Base-by-base conservation (phyloP, 164 flowering plant species). In the Platanus orientalis region DNA sequence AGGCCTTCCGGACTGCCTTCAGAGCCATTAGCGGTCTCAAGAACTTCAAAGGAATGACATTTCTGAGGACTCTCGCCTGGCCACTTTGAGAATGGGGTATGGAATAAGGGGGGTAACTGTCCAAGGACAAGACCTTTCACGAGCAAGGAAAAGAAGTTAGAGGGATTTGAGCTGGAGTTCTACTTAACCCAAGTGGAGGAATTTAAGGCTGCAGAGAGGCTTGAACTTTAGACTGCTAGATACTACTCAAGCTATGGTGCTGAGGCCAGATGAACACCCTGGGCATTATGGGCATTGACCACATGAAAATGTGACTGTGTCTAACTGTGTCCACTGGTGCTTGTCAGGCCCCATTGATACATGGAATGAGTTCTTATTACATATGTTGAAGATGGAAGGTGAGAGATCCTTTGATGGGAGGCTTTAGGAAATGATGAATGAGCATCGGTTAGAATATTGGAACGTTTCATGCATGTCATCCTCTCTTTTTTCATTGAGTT, bases 31-130 rank as follows among this genome's bases (percentile, higher is more conserved):
- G 16, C 11, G 20, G 13, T 3, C 5, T 7, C 16, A 14, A 54
- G 20, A 9, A 27, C n/a, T 54, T 24, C 29, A 24, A 54, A 4
- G 29, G 57, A 24, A 28, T 54, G 7, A 28, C 36, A 54, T 54
- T 54, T 54, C 36, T 54, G 16, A 54, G 57, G 36, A 27, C 57
- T 19, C 23, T 20, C 61, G 20, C 48, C 57, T 53, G 28, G 30
- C 2, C 57, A 48, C 21, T 71, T 63, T 27, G 67, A 63, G 19
- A 56, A 48, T 12, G 67, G 67, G 59, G 0, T 59, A 21, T 80
- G 87, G 87, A 77, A 83, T 61, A 13, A 69, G 0, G 88, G 88
- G 1, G 88, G 88, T 5, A 68, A 78, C 50, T 83, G 88, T 60
- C 11, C 71, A 39, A 74, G 86, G 69, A 71, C 62, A 32, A 67